phyloP scores from a whole-genome alignment of 2,329 filamentous ascomycete genomes.

The Sphaerostilbella broomeana region DNA sequence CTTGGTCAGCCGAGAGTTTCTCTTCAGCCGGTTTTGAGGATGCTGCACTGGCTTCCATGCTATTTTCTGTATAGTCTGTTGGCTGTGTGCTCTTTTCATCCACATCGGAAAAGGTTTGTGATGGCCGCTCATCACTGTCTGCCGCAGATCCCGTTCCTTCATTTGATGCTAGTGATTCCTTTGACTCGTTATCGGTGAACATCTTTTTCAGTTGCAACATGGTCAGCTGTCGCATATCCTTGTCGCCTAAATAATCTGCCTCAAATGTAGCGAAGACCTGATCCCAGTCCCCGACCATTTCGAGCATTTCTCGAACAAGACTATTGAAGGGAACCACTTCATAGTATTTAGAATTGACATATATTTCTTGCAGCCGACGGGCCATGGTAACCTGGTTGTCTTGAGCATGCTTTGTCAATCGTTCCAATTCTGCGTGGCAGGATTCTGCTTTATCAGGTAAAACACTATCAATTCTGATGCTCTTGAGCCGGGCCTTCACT shows the following conservation, averaged over 20 bases:
- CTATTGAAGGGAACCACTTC: constrained; percentile 92
- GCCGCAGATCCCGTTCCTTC: constrained; percentile 57
- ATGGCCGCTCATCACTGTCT: constrained; percentile 42
- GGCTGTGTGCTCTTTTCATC: constrained; percentile 42
- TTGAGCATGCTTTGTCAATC: constrained; percentile 68
- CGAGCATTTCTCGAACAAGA: constrained; percentile 81
- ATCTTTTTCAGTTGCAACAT: constrained; percentile 91
- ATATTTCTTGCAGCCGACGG: constrained; percentile 76
- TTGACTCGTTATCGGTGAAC: constrained; percentile 84
- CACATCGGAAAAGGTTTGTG: constrained; percentile 39
- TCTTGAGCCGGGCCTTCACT: constrained; percentile 73
- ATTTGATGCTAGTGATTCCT: constrained; percentile 62
- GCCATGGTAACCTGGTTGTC: constrained; percentile 74
- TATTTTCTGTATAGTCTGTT: constrained; percentile 32
- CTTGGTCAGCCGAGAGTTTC: constrained; percentile 20
- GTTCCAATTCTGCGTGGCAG: constrained; percentile 76
- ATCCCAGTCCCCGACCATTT: constrained; percentile 92
- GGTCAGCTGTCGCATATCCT: constrained; percentile 87
- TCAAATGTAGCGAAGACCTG: constrained; percentile 86
- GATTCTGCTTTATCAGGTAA: constrained; percentile 77
- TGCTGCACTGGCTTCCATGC: constrained; percentile 26
- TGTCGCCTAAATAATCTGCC: constrained; percentile 88
- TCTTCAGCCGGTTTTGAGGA: constrained; percentile 21
- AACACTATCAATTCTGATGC: constrained; percentile 87
- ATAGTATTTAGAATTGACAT: constrained; percentile 92